These are phyloP conservation scores for Aureobasidium sp. DNA, from an alignment of 2,329 filamentous ascomycete genomes.

Conservation along the genomic window DNA sequence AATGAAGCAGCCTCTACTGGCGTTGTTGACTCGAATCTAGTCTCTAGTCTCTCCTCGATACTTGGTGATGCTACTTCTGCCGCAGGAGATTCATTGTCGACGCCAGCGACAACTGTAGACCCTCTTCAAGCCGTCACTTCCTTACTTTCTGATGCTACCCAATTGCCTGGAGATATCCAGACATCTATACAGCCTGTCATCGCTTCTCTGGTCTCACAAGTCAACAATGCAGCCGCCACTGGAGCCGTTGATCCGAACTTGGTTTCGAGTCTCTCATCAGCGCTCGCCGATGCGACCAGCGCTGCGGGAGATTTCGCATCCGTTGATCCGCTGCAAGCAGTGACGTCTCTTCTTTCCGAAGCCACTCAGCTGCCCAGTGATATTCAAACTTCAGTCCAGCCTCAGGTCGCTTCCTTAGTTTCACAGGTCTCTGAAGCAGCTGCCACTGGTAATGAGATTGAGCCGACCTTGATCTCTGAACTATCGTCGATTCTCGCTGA, in stretches of 20 bases:
- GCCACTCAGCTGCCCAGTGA: background rate
- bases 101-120: background rate
- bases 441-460: background rate
- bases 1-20: background rate
- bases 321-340: background rate
- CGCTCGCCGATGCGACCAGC: background rate
- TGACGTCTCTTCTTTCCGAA: background rate
- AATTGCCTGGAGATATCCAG: background rate
- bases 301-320: background rate
- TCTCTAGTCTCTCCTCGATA: background rate
- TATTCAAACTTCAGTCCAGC: background rate
- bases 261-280: background rate
- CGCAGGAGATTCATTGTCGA: background rate
- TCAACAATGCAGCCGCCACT: background rate
- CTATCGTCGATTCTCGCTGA: background rate
- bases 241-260: background rate
- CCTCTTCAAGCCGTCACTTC: background rate
- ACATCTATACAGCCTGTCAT: background rate
- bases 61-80: background rate
- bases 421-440: background rate
- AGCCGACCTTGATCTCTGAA: background rate
- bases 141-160: background rate
- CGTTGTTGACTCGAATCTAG: background rate
- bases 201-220: background rate
- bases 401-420: background rate